Base-by-base conservation (phyloP, 164 flowering plant genomes). In the Cinnamomum micranthum region DNA sequence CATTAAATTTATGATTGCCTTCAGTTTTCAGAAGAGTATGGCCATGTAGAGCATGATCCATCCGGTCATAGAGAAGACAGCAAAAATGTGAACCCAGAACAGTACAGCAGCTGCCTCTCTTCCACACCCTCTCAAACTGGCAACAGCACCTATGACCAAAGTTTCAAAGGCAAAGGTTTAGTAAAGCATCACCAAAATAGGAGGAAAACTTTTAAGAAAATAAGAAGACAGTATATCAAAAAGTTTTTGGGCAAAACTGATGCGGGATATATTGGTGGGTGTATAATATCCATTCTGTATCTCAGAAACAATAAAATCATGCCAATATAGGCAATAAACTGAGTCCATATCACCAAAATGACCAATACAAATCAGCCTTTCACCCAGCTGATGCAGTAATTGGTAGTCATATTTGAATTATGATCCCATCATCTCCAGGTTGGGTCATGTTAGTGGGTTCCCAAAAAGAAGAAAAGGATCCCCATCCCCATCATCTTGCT, bases 61-160 rank as follows among this genome's bases (percentile, higher is more conserved):
- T 72, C 90, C 98, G 22, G 97, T 92, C 99, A 95, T 95, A 2
- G 99, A 92, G 80, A 95, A 69, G 50, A 95, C 71, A 0, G 99
- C 96, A 80, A 93, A 95, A 11, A 95, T 90, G 74, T 95, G 99
- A 80, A 95, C 99, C 98, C 99, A 95, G 76, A 95, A 95, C 52
- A 95, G 82, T 23, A 92, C 88, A 6, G 99, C 93, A 69, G 99
- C 99, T 5, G 98, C 82, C 69, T 95, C 99, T 79, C 84, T 90
- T 72, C 98, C 98, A 73, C 99, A 95, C 3, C 99, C 99, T 84
- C 99, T 81, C 65, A 95, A 84, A 79, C 72, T 93, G 50, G 99
- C 97, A 52, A 95, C 95, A 33, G 99, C 99, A 81, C 98, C 99
- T 95, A 74, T 50, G 33, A 51, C 50, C 31, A 2, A 59, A 52